Evolutionary conservation across 139 green algal species (phyloP).

Genomic region (Haematococcus sp.): DNA sequence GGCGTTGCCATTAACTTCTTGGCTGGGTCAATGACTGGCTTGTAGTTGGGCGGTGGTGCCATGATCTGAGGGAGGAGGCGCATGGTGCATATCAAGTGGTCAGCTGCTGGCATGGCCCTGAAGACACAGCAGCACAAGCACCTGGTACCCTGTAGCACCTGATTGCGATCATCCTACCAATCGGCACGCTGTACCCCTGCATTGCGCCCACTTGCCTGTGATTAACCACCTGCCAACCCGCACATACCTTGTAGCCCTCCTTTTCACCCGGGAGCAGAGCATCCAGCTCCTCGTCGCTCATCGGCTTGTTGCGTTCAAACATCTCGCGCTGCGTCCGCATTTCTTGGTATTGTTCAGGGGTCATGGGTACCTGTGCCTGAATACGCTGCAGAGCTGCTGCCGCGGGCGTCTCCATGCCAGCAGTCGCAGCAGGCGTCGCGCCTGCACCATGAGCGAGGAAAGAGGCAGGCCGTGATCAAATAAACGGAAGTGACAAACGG

Average conservation of each 20-base stretch:
- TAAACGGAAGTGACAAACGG: constrained; percentile 20
- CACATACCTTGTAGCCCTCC: constrained; percentile 78
- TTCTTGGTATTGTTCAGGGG: constrained; percentile 47
- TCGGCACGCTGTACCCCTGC: not conserved
- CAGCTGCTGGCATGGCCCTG: not conserved
- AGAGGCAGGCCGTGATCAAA: not conserved
- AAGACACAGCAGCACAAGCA: not conserved
- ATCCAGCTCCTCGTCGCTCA: constrained; percentile 95
- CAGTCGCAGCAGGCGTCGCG: constrained; percentile 63
- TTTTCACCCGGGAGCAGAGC: constrained; percentile 83
- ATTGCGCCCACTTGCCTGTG: no score
- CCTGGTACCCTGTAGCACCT: not conserved
- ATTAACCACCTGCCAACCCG: not conserved
- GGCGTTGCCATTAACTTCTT: constrained; percentile 95
- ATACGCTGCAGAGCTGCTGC: constrained; percentile 10
- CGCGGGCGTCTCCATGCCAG: constrained; percentile 68
- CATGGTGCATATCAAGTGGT: no score
- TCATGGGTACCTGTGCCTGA: constrained; percentile 40
- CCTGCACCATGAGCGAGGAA: constrained; percentile 11
- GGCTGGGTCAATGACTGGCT: constrained; percentile 90
- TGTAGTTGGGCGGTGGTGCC: constrained; percentile 79
- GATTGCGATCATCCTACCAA: not conserved
- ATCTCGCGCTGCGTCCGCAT: constrained; percentile 75
- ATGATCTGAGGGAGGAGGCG: constrained; percentile 55
- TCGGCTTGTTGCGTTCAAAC: constrained; percentile 86